A percentile compares a stretch with the other conserved stretches of the same genome.
phyloP scores from a whole-genome alignment of 2,329 filamentous ascomycete genomes.

The Talaromyces funiculosus region DNA sequence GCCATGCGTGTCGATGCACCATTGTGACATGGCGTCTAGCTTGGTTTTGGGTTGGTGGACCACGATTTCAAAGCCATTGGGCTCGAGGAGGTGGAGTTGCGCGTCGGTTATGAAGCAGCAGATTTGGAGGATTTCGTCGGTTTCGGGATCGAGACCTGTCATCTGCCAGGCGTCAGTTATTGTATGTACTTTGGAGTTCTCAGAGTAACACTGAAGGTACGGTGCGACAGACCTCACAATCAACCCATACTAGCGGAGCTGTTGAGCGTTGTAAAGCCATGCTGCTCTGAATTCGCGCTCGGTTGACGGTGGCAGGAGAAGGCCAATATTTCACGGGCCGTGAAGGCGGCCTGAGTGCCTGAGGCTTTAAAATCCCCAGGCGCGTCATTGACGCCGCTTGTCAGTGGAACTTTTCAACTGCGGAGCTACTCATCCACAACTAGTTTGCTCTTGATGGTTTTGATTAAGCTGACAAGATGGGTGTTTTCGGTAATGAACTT shows the following conservation, averaged over 20 bases:
- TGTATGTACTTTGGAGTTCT: neutral
- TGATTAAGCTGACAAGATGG: neutral
- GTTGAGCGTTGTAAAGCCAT: conserved; percentile 48
- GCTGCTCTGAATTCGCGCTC: neutral
- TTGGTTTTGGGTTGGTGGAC: conserved; percentile 66
- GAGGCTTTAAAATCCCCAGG: neutral
- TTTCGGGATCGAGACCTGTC: conserved; percentile 76
- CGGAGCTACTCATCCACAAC: neutral
- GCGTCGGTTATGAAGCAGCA: conserved; percentile 86
- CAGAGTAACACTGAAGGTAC: neutral
- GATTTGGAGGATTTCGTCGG: conserved; percentile 82
- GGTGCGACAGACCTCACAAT: conserved; percentile 55
- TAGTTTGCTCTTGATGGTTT: neutral
- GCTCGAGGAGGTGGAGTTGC: conserved; percentile 69
- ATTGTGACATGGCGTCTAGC: conserved; percentile 76
- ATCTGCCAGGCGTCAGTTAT: conserved; percentile 55
- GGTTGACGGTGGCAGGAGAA: neutral
- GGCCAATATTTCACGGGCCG: neutral
- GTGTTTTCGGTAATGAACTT: neutral
- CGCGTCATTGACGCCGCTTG: neutral
- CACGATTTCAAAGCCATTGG: conserved; percentile 70
- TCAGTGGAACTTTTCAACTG: neutral
- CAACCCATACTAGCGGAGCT: conserved; percentile 78
- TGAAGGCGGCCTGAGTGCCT: neutral
- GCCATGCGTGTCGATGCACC: conserved; percentile 78